Evolutionary conservation across 176 grass and related monocot genomes (phyloP).

Genomic region (Avena insularis): DNA sequence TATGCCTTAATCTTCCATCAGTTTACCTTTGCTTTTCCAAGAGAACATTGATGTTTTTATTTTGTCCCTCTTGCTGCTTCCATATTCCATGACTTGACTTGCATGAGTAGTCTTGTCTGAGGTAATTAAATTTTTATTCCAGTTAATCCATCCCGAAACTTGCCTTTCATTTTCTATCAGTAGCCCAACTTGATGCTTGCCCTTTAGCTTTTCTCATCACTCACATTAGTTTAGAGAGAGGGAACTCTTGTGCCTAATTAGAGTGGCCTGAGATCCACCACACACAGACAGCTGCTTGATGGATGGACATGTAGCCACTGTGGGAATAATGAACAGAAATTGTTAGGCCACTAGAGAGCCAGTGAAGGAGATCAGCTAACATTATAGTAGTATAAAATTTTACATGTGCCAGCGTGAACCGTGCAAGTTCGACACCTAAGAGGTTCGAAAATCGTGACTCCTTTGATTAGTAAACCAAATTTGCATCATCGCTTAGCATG

Average conservation of each 20-base stretch:
- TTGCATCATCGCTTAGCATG: constrained; percentile 42
- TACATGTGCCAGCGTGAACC: constrained; percentile 14
- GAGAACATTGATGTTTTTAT: constrained; percentile 43
- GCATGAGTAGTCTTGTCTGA: constrained; percentile 46
- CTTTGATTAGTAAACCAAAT: constrained; percentile 38
- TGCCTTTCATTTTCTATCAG: constrained; percentile 36
- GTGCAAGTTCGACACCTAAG: constrained; percentile 45
- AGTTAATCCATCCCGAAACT: constrained; percentile 49
- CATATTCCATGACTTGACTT: constrained; percentile 59
- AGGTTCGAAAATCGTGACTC: constrained; percentile 24
- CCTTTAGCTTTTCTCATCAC: constrained; percentile 40
- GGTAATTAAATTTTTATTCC: constrained; percentile 43
- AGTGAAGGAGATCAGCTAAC: constrained; percentile 23
- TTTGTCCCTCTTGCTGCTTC: constrained; percentile 36
- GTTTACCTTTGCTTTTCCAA: constrained; percentile 38
- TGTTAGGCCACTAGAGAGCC: constrained; percentile 40
- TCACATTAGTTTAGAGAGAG: constrained; percentile 17
- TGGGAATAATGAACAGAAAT: constrained; percentile 43
- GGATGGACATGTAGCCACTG: constrained; percentile 43
- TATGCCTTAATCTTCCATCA: constrained; percentile 35
- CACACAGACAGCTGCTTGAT: background rate
- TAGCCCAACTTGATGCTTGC: constrained; percentile 45
- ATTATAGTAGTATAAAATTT: background rate
- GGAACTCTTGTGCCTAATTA: constrained; percentile 42
- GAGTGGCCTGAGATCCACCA: constrained; percentile 39